Conservation (phyloP, 2,329 filamentous ascomycete species). For the Aureobasidium sp. region DNA sequence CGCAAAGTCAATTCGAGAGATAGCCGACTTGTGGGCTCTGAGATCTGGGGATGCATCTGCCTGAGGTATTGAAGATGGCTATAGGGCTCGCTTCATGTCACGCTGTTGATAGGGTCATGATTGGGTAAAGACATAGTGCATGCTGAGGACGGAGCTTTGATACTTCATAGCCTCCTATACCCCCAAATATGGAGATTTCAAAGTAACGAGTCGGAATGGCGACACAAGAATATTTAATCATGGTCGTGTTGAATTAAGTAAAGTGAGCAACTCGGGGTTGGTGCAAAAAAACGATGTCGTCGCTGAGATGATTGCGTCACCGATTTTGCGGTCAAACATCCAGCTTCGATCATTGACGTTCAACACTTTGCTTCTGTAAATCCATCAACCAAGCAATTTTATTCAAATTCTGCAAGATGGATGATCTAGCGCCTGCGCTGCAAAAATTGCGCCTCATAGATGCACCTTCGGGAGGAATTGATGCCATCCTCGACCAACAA, state of each 20-base stretch:
- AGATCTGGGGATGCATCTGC: neutral
- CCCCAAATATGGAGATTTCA: neutral
- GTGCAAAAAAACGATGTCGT: neutral
- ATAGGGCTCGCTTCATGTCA: neutral
- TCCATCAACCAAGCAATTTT: neutral
- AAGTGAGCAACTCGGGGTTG: too few species aligned
- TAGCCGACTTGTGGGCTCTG: neutral
- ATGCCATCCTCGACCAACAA: slow-evolving; percentile 50
- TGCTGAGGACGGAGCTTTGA: neutral
- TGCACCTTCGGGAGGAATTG: slow-evolving; percentile 33
- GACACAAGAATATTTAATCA: neutral
- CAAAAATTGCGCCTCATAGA: slow-evolving; percentile 4
- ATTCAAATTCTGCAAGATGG: neutral
- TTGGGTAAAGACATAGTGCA: too few species aligned
- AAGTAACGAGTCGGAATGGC: too few species aligned
- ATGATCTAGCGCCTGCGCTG: neutral
- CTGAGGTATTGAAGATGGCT: neutral
- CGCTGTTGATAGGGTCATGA: neutral
- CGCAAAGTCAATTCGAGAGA: neutral
- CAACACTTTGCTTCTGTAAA: neutral
- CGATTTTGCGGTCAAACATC: neutral
- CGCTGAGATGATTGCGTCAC: neutral
- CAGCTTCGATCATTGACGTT: neutral
- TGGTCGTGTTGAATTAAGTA: neutral
- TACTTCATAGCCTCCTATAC: neutral